phyloP scores from a whole-genome alignment of 1,284 basidiomycete genomes.

The Sphagnurus paluster region DNA sequence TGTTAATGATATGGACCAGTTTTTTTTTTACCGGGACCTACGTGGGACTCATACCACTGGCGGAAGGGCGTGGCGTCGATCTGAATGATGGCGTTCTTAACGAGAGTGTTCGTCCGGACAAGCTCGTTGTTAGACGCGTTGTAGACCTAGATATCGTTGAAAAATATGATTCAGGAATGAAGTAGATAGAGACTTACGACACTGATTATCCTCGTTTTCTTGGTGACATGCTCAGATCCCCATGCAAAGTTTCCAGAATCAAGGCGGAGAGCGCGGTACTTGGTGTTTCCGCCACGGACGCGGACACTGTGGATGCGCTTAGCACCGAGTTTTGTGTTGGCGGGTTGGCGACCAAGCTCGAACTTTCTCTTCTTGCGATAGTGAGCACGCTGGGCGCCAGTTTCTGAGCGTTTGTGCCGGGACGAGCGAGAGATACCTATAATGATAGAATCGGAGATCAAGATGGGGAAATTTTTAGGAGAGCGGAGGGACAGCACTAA shows the following conservation, averaged over 20 bases:
- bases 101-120: slow-evolving; percentile 96
- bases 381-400: slow-evolving; percentile 91
- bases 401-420: slow-evolving; percentile 92
- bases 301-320: slow-evolving; percentile 95
- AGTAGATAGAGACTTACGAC: slow-evolving; percentile 66
- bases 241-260: slow-evolving; percentile 96
- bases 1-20: not conserved
- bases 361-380: slow-evolving; percentile 99
- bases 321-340: slow-evolving; percentile 90
- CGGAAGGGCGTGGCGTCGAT: slow-evolving; percentile 96
- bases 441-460: not conserved
- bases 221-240: slow-evolving; percentile 89
- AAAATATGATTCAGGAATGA: not conserved
- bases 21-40: slow-evolving; percentile 47
- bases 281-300: slow-evolving; percentile 90
- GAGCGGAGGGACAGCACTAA: slow-evolving; percentile 35
- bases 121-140: slow-evolving; percentile 99
- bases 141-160: slow-evolving; percentile 89
- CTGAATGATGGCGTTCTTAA: slow-evolving; percentile 94
- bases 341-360: slow-evolving; percentile 95
- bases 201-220: slow-evolving; percentile 92
- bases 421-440: slow-evolving; percentile 92
- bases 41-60: slow-evolving; percentile 97
- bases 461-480: not conserved
- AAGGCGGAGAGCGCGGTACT: slow-evolving; percentile 92